Evolutionary conservation across 768 basidiomycete genomes (phyloP).

Genomic region (Paxillus ammoniavirescens): DNA sequence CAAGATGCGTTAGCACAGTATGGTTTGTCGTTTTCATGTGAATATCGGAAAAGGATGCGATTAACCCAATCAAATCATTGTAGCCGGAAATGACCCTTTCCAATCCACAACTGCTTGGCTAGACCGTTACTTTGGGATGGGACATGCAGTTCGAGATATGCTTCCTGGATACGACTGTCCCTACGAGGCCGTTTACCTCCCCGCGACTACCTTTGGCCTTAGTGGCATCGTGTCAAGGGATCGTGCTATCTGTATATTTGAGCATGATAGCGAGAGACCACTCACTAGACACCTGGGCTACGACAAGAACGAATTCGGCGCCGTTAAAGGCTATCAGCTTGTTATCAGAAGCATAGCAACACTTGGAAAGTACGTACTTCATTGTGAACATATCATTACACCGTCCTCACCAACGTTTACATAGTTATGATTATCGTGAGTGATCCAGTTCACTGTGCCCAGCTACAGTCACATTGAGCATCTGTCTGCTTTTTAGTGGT

Average conservation of each 20-base stretch:
- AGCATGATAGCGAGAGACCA: constrained; percentile 57
- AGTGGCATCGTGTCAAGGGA: constrained; percentile 43
- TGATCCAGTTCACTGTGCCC: constrained; percentile 1
- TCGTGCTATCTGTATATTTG: constrained; percentile 65
- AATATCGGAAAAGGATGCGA: neutral
- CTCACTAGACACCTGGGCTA: constrained; percentile 58
- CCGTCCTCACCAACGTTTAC: neutral
- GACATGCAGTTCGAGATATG: constrained; percentile 52
- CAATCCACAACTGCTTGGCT: constrained; percentile 63
- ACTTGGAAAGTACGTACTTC: constrained; percentile 55
- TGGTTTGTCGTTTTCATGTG: constrained; percentile 29
- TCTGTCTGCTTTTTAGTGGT: constrained; percentile 28
- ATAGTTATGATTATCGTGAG: constrained; percentile 56
- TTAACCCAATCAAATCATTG: neutral
- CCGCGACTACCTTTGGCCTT: constrained; percentile 51
- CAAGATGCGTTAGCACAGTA: constrained; percentile 66
- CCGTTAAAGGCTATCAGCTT: constrained; percentile 58
- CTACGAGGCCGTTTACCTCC: constrained; percentile 56
- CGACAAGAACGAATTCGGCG: constrained; percentile 54
- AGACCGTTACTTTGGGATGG: constrained; percentile 66
- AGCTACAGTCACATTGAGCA: neutral
- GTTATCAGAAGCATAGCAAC: constrained; percentile 57
- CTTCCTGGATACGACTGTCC: constrained; percentile 71
- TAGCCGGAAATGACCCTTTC: constrained; percentile 60
- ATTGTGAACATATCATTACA: neutral